A percentile compares a stretch with the other conserved stretches of the same genome.
Conservation (phyloP, 176 grass and related monocot species). For the Musa beccarii region DNA sequence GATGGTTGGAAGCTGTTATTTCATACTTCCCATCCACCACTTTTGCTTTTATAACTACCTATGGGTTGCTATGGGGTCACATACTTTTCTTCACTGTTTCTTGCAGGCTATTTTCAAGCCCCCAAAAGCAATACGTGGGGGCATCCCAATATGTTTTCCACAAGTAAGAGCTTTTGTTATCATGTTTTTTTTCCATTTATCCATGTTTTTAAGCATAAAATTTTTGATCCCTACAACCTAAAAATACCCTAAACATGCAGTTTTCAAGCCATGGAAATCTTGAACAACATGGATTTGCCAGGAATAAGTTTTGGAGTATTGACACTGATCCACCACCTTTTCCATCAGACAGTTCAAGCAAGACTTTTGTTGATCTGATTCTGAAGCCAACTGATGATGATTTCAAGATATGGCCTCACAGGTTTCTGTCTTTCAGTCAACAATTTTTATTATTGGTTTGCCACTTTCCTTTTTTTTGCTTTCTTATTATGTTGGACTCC, state of each 20-base stretch:
- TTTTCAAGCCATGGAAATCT: slow-evolving; percentile 3
- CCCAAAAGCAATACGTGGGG: slow-evolving; percentile 6
- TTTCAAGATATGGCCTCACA: slow-evolving; percentile 9
- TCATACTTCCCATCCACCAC: background rate
- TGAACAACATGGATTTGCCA: slow-evolving; percentile 1
- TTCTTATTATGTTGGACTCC: background rate
- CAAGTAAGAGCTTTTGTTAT: background rate
- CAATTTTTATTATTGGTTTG: background rate
- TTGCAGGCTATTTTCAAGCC: slow-evolving; percentile 1
- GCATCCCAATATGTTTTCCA: slow-evolving; percentile 7
- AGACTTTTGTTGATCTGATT: slow-evolving; percentile 4
- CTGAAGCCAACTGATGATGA: slow-evolving; percentile 9
- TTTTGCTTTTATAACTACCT: background rate
- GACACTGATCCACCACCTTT: slow-evolving; percentile 10
- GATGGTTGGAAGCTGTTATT: background rate
- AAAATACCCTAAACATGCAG: background rate
- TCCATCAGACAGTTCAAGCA: background rate
- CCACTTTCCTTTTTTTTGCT: background rate
- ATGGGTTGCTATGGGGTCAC: background rate
- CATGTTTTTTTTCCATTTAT: background rate
- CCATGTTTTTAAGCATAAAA: background rate
- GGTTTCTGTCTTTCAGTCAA: background rate
- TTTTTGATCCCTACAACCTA: background rate
- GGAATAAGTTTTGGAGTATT: slow-evolving; percentile 1
- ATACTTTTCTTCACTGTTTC: background rate